Percentiles rank a stretch among this genome's conserved stretches.
phyloP scores from a whole-genome alignment of 2,329 filamentous ascomycete species.

The Pochonia chlamydosporia region DNA sequence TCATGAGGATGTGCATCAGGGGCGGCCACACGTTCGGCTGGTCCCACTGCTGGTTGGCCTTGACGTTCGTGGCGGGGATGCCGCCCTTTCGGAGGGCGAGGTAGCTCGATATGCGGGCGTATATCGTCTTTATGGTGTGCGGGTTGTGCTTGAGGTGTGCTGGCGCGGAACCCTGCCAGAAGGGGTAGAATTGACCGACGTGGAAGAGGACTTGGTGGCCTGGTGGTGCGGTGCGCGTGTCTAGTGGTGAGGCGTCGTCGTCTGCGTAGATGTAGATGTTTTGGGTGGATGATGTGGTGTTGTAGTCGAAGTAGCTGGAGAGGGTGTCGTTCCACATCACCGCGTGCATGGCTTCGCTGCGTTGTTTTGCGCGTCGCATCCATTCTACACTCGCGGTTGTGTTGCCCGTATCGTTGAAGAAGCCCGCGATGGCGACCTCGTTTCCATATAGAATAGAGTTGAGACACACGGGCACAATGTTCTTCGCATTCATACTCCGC shows the following conservation, averaged over 20 bases:
- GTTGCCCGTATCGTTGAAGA: constrained; percentile 47
- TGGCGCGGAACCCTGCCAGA: constrained; percentile 63
- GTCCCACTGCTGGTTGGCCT: constrained; percentile 63
- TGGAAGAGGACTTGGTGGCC: constrained; percentile 54
- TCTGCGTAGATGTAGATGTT: constrained; percentile 49
- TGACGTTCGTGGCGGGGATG: constrained; percentile 56
- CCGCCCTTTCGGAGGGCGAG: constrained; percentile 49
- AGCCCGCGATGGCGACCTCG: constrained; percentile 52
- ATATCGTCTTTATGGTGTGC: constrained; percentile 49
- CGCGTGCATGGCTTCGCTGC: constrained; percentile 56
- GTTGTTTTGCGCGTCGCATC: constrained; percentile 40
- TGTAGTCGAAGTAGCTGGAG: constrained; percentile 64
- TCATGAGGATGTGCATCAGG: constrained; percentile 58
- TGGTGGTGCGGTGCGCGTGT: constrained; percentile 38
- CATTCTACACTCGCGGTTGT: constrained; percentile 42
- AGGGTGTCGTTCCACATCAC: constrained; percentile 60
- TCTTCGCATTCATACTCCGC: constrained; percentile 53
- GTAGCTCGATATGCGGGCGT: constrained; percentile 44
- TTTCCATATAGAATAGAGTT: constrained; percentile 65
- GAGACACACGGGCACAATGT: constrained; percentile 58
- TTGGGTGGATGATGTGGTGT: constrained; percentile 52
- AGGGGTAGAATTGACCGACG: constrained; percentile 59
- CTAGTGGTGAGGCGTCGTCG: constrained; percentile 26
- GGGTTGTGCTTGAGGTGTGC: constrained; percentile 51
- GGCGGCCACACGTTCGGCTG: constrained; percentile 67